phyloP scores from a whole-genome alignment of 345 rosid species.

The Eutrema heterophyllum region DNA sequence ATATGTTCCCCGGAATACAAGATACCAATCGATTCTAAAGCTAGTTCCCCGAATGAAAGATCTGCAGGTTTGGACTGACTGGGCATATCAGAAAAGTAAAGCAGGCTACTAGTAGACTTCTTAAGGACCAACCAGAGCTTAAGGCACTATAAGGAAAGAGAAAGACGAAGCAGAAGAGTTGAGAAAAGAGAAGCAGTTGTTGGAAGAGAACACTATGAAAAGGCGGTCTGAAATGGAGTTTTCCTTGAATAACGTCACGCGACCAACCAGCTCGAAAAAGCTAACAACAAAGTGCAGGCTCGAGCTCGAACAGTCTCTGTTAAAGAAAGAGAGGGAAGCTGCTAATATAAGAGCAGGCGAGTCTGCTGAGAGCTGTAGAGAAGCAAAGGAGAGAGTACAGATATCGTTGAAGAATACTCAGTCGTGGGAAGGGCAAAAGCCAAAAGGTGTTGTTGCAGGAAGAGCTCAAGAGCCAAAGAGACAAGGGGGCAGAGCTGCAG shows the following conservation, averaged over 20 bases:
- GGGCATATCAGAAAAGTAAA: conserved; percentile 97
- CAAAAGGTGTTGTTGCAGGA: conserved; percentile 57
- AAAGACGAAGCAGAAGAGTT: conserved; percentile 81
- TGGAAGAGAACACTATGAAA: conserved; percentile 78
- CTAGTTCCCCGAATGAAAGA: conserved; percentile 26
- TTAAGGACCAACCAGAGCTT: conserved; percentile 80
- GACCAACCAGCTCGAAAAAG: conserved; percentile 71
- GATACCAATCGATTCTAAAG: conserved; percentile 29
- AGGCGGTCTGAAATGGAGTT: conserved; percentile 86
- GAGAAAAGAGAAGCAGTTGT: conserved; percentile 67
- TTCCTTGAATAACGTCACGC: conserved; percentile 70
- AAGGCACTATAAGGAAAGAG: conserved; percentile 78
- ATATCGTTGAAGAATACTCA: conserved; percentile 53
- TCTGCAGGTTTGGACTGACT: conserved; percentile 72
- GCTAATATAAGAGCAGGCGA: conserved; percentile 62
- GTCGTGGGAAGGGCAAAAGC: conserved; percentile 83
- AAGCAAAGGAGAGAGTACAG: conserved; percentile 74
- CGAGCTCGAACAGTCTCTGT: conserved; percentile 63
- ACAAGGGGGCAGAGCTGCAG: conserved; percentile 43
- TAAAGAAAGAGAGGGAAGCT: conserved; percentile 68
- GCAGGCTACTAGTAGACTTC: conserved; percentile 87
- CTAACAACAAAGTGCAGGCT: conserved; percentile 72
- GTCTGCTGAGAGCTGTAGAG: conserved; percentile 67
- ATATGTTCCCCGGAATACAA: conserved; percentile 31
- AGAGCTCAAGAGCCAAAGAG: conserved; percentile 59